phyloP scores from a whole-genome alignment of 169 alveolate genomes.

The Eimeria acervulina region DNA sequence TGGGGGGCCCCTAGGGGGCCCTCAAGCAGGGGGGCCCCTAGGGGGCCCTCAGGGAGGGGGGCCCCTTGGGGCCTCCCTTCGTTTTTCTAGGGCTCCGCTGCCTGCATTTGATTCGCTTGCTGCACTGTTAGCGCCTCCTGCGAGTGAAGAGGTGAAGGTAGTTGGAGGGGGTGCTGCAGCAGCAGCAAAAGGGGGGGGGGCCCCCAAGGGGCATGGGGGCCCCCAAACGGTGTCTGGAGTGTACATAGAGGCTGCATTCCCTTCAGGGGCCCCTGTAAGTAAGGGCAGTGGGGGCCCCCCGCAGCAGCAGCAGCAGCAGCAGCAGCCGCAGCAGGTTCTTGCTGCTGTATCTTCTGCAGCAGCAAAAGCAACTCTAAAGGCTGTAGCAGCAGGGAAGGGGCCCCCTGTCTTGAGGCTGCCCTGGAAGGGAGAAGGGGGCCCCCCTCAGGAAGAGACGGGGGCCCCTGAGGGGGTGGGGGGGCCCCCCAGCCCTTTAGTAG shows the following conservation, averaged over 20 bases:
- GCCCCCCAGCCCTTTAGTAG: not conserved
- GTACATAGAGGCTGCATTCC: not conserved
- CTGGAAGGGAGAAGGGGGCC: not conserved
- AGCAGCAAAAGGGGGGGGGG: not conserved
- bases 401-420: not conserved
- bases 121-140: not conserved
- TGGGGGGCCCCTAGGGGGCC: too few species aligned
- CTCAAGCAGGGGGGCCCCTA: too few species aligned
- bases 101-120: slow-evolving; percentile 11
- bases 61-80: too few species aligned
- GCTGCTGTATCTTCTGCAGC: slow-evolving; percentile 33
- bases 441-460: too few species aligned
- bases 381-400: not conserved
- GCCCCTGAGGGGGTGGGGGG: not conserved
- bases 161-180: not conserved
- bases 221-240: not conserved
- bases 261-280: not conserved
- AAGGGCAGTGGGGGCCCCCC: not conserved
- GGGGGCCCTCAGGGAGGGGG: too few species aligned
- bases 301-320: too few species aligned
- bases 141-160: not conserved
- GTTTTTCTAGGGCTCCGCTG: not conserved
- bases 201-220: too few species aligned
- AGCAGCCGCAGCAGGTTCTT: not conserved
- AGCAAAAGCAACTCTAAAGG: not conserved